phyloP scores from a whole-genome alignment of 768 basidiomycete genomes.

The Kwoniella dejecticola region DNA sequence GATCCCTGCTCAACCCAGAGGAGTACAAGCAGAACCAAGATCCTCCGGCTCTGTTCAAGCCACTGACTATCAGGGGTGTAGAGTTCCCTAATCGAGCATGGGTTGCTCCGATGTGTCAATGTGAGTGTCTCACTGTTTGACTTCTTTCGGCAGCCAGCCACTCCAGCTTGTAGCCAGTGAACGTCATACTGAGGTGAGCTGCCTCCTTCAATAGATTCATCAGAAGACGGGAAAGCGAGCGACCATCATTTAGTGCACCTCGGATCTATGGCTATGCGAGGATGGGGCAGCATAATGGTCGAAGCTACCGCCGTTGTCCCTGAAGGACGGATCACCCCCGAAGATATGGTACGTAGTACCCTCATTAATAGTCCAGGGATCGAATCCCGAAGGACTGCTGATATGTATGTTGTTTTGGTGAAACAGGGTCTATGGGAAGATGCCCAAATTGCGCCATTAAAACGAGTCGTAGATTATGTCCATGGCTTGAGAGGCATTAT shows the following conservation, averaged over 20 bases:
- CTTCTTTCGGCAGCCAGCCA: too few species aligned
- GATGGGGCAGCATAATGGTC: slow-evolving; percentile 69
- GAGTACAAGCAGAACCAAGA: slow-evolving; percentile 61
- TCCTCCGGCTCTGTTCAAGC: slow-evolving; percentile 67
- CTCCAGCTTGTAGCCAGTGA: too few species aligned
- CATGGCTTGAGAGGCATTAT: slow-evolving; percentile 71
- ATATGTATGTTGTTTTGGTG: not conserved
- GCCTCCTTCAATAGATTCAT: slow-evolving; percentile 59
- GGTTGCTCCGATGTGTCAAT: slow-evolving; percentile 82
- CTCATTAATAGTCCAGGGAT: too few species aligned
- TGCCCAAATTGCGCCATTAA: slow-evolving; percentile 69
- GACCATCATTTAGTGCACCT: slow-evolving; percentile 83
- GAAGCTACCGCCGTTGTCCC: slow-evolving; percentile 76
- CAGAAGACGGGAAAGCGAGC: slow-evolving; percentile 72
- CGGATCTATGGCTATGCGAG: slow-evolving; percentile 70
- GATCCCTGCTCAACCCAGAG: slow-evolving; percentile 47
- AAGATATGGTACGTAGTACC: slow-evolving; percentile 60
- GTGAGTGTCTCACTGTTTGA: slow-evolving; percentile 28
- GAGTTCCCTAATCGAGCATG: slow-evolving; percentile 76
- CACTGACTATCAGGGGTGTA: slow-evolving; percentile 64
- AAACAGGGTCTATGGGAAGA: slow-evolving; percentile 70
- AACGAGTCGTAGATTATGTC: slow-evolving; percentile 71
- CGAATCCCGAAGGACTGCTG: too few species aligned
- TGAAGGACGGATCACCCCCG: slow-evolving; percentile 69
- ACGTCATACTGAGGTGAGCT: not conserved